These are phyloP conservation scores for Penicillium sp. DNA, from an alignment of 2,329 filamentous ascomycete species.

Conservation along the genomic window DNA sequence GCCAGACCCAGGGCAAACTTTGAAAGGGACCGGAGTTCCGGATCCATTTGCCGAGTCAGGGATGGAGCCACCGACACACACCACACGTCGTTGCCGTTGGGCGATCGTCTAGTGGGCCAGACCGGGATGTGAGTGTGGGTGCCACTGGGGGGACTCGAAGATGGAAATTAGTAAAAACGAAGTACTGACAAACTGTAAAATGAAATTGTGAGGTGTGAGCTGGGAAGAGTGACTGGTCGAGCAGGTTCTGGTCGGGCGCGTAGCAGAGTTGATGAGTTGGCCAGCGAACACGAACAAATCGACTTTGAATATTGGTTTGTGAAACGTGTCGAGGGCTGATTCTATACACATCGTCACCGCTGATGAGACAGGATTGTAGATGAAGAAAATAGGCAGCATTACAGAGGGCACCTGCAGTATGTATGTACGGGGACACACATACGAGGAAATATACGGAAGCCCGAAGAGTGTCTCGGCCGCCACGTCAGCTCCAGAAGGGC, in stretches of 20 bases:
- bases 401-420: too few species aligned
- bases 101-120: constrained; percentile 12
- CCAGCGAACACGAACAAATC: neutral
- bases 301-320: neutral
- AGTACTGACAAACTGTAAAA: neutral
- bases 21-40: neutral
- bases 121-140: neutral
- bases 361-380: neutral
- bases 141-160: too few species aligned
- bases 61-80: constrained; percentile 9
- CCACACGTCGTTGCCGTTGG: constrained; percentile 9
- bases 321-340: neutral
- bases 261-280: neutral
- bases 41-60: constrained; percentile 8
- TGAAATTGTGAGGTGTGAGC: neutral
- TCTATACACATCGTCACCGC: neutral
- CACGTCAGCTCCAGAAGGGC: constrained; percentile 16
- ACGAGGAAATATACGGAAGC: neutral
- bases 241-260: neutral
- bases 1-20: neutral
- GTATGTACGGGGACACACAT: neutral
- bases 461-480: neutral
- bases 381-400: too few species aligned
- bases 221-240: neutral
- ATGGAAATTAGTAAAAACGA: neutral